Percentiles rank a stretch among this genome's conserved stretches.
Evolutionary conservation across 768 basidiomycete genomes (phyloP).

Genomic region (Tylopilus vinaceipallidus): DNA sequence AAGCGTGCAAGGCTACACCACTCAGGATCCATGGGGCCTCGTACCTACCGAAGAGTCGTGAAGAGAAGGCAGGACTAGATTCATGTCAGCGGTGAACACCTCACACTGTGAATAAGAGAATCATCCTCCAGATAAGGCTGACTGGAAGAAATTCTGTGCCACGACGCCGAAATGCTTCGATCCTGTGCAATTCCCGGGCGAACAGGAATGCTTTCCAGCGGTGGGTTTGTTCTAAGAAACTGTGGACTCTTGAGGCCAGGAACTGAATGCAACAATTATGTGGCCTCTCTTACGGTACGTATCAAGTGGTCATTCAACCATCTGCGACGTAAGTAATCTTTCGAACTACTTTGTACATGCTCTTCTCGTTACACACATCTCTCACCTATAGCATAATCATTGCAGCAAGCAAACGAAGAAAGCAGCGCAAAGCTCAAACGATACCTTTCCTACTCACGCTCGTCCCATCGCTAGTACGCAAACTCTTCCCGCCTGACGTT

Average conservation of each 20-base stretch:
- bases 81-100: neutral
- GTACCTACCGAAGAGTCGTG: constrained; percentile 15
- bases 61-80: constrained; percentile 12
- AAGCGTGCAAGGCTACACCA: constrained; percentile 22
- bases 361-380: too few species aligned
- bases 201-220: constrained; percentile 16
- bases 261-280: constrained; percentile 13
- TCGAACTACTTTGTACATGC: neutral
- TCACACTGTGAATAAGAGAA: constrained; percentile 26
- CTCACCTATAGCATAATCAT: too few species aligned
- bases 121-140: constrained; percentile 19
- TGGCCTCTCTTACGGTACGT: too few species aligned
- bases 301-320: too few species aligned
- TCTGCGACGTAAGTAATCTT: too few species aligned
- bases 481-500: constrained; percentile 42
- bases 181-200: constrained; percentile 22
- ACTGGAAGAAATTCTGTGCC: constrained; percentile 35
- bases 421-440: neutral
- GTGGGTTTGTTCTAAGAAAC: constrained; percentile 4
- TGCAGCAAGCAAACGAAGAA: neutral
- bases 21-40: constrained; percentile 23
- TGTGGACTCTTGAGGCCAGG: constrained; percentile 9
- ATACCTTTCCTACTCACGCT: neutral
- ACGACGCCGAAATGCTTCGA: constrained; percentile 30
- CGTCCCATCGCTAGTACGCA: constrained; percentile 41